Percentiles rank a stretch among this genome's conserved stretches.
Conservation (phyloP, 805 yeast genomes). For the Ogataea methylovora region DNA sequence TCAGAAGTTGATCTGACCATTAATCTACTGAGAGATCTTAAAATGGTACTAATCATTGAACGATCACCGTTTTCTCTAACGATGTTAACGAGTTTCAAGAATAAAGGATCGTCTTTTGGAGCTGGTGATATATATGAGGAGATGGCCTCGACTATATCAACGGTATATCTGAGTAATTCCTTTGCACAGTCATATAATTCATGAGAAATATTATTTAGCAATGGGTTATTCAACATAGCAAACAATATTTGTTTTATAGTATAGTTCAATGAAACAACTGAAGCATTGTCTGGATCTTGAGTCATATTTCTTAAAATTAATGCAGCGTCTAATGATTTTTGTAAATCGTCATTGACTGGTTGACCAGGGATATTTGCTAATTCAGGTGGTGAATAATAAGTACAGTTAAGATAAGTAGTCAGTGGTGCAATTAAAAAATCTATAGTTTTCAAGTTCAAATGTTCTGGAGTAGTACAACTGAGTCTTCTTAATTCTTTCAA, state of each 20-base stretch:
- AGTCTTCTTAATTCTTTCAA: conserved; percentile 44
- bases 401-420: conserved; percentile 13
- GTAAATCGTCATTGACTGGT: conserved; percentile 13
- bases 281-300: conserved; percentile 80
- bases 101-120: conserved; percentile 59
- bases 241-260: conserved; percentile 31
- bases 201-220: conserved; percentile 24
- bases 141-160: conserved; percentile 80
- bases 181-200: conserved; percentile 24
- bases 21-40: conserved; percentile 74
- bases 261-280: conserved; percentile 53
- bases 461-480: conserved; percentile 31
- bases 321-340: conserved; percentile 37
- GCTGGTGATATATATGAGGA: conserved; percentile 78
- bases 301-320: conserved; percentile 73
- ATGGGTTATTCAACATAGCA: conserved; percentile 33
- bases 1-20: conserved; percentile 49
- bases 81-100: conserved; percentile 45
- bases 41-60: conserved; percentile 54
- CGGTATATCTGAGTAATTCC: conserved; percentile 58
- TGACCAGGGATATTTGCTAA: neutral
- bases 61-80: conserved; percentile 57
- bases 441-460: conserved; percentile 33
- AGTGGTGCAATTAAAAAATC: conserved; percentile 32
- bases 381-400: conserved; percentile 8